Percentiles rank a stretch among this genome's conserved stretches.
These are phyloP conservation scores for Exophiala sp. DNA, from an alignment of 2,329 filamentous ascomycete species.

Conservation along the genomic window DNA sequence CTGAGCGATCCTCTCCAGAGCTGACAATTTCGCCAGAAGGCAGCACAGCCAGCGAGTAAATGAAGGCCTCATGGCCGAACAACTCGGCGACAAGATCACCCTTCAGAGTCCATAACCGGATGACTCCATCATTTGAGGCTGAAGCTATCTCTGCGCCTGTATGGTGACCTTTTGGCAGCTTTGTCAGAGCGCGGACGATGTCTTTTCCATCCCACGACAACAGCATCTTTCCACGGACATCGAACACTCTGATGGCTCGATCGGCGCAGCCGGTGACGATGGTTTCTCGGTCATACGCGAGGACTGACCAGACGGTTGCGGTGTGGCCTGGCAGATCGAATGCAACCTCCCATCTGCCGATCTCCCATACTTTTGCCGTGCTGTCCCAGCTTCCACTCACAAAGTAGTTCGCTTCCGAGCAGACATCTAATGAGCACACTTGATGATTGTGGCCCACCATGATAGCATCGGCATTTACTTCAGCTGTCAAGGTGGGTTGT, in stretches of 20 bases:
- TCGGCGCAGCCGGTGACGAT: conserved; percentile 90
- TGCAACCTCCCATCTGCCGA: conserved; percentile 80
- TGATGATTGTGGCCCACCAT: conserved; percentile 84
- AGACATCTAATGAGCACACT: conserved; percentile 80
- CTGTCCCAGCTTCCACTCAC: conserved; percentile 94
- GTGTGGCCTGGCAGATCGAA: conserved; percentile 71
- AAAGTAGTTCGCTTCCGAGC: conserved; percentile 66
- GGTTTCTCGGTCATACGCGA: conserved; percentile 74
- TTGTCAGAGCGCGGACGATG: conserved; percentile 83
- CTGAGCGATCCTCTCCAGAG: conserved; percentile 88
- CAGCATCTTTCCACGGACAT: conserved; percentile 60
- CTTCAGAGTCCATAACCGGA: conserved; percentile 80
- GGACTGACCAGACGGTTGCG: conserved; percentile 84
- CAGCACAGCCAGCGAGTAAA: conserved; percentile 76
- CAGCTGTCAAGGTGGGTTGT: conserved; percentile 61
- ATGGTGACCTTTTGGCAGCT: conserved; percentile 69
- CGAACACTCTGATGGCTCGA: conserved; percentile 80
- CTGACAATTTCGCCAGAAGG: conserved; percentile 87
- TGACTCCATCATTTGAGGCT: conserved; percentile 85
- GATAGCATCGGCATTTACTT: conserved; percentile 78
- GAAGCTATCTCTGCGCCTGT: conserved; percentile 91
- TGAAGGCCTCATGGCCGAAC: conserved; percentile 88
- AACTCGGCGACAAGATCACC: conserved; percentile 74
- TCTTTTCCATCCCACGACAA: conserved; percentile 67
- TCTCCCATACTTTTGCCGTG: conserved; percentile 78